Conservation (phyloP, 305 asterid genomes). For the Caryopteris hybrid region DNA sequence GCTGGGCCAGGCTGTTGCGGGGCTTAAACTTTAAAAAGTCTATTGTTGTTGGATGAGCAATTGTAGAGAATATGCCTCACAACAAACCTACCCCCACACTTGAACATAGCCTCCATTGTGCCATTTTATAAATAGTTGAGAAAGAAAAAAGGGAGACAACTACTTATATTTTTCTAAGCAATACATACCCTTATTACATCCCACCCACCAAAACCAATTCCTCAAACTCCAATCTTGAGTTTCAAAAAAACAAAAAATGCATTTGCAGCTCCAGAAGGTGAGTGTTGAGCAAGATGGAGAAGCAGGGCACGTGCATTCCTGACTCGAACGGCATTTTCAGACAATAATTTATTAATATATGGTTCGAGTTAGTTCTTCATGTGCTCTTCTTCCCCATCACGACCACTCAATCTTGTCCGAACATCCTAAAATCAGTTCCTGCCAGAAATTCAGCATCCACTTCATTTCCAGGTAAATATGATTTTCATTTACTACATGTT, state of each 20-base stretch:
- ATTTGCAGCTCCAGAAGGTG: slow-evolving; percentile 31
- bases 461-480: slow-evolving; percentile 16
- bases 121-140: slow-evolving; percentile 31
- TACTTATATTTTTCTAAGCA: neutral
- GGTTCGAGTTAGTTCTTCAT: slow-evolving; percentile 74
- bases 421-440: neutral
- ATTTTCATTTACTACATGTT: neutral
- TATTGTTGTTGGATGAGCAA: neutral
- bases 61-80: neutral
- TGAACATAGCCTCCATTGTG: neutral
- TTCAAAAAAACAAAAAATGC: neutral
- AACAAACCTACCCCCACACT: slow-evolving; percentile 21
- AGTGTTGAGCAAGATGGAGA: slow-evolving; percentile 86
- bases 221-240: neutral
- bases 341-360: neutral
- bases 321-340: slow-evolving; percentile 26
- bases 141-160: slow-evolving; percentile 17
- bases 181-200: neutral
- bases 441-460: neutral
- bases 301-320: slow-evolving; percentile 96
- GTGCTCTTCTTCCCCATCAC: slow-evolving; percentile 99
- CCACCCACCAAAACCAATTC: neutral
- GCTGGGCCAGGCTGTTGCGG: no score
- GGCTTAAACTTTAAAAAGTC: no score
- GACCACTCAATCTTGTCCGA: slow-evolving; percentile 59